Percentiles rank a stretch among this genome's conserved stretches.
These are phyloP conservation scores for Malassezia yamatoensis DNA, from an alignment of 1,284 basidiomycete species.

Conservation along the genomic window DNA sequence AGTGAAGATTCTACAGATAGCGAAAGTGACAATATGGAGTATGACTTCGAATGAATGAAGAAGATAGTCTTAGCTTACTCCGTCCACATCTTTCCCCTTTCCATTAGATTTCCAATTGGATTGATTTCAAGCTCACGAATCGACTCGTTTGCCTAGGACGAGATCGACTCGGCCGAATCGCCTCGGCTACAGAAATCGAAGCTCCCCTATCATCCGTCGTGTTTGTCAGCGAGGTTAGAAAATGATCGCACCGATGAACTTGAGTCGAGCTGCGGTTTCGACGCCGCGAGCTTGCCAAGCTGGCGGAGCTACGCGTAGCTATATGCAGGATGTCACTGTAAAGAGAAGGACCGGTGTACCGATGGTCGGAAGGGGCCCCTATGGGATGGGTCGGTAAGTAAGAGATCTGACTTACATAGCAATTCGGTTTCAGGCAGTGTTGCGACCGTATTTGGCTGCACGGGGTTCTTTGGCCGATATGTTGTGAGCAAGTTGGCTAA, in stretches of 20 bases:
- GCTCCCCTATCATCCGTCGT: not conserved
- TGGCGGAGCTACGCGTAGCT: not conserved
- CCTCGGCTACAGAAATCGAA: not conserved
- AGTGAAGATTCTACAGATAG: not conserved
- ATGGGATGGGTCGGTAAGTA: constrained; percentile 41
- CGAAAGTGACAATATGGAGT: not conserved
- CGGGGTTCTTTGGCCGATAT: constrained; percentile 89
- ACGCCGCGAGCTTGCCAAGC: not conserved
- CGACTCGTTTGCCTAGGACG: no score
- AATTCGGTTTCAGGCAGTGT: constrained; percentile 55
- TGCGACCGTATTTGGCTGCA: constrained; percentile 93
- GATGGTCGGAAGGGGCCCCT: constrained; percentile 40
- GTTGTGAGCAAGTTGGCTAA: constrained; percentile 63
- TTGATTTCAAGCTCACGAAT: no score
- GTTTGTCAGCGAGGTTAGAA: constrained; percentile 2
- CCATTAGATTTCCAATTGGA: no score
- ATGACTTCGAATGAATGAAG: no score
- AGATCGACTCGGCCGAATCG: no score
- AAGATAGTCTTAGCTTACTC: no score
- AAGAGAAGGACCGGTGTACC: constrained; percentile 45
- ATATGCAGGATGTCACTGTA: constrained; percentile 41
- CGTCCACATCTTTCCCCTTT: no score
- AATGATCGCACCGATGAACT: constrained; percentile 5
- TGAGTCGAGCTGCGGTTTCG: not conserved
- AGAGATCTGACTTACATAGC: constrained; percentile 13